Base-by-base conservation (phyloP, 2,329 filamentous ascomycete genomes). In the Pyricularia grisea region DNA sequence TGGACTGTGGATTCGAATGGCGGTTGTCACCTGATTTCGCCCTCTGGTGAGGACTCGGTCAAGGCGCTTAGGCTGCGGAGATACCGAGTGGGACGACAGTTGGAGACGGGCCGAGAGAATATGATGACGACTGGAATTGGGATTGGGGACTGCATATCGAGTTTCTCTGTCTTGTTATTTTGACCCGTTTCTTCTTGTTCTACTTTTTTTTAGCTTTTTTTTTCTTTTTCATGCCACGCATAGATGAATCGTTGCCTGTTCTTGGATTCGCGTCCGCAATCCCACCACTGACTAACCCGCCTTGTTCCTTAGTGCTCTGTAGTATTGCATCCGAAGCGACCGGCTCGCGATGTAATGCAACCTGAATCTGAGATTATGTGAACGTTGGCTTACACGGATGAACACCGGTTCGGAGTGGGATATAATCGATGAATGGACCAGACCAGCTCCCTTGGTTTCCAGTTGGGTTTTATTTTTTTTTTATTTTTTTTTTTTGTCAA, bases 211-310 rank as follows among this genome's bases (percentile, higher is more conserved):
- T 67, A 30, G 5, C 36, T 60, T 55, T 67, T 61, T 66, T 67
- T 67, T 61, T 60, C 42, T 27, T 67, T 63, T 60, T 68, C 66
- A 61, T 63, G 31, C 31, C 67, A 65, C 67, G 67, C 67, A 68
- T 68, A 68, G 67, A 68, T 68, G 67, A 68, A 65, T 36, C 31
- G 28, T 58, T 61, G 25, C 60, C 50, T 50, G 67, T 67, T 30
- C 31, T 58, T 67, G 60, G 60, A 63, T 65, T n/a, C 27, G 23
- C 64, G 31, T 65, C 28, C 31, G 28, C 31, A 17, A 27, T 65
- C 30, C 17, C 5, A 63, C 23, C 23, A 27, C 60, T 28, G 20
- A 50, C 20, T 50, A 5, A n/a, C 20, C 6, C 17, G 7, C 42
- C 42, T 36, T 14, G 20, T 50, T 20, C 17, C 5, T 1, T 50